A percentile compares a stretch with the other conserved stretches of the same genome.
Evolutionary conservation across 257 asterid genomes (phyloP).

Genomic region (Solanum acaule): DNA sequence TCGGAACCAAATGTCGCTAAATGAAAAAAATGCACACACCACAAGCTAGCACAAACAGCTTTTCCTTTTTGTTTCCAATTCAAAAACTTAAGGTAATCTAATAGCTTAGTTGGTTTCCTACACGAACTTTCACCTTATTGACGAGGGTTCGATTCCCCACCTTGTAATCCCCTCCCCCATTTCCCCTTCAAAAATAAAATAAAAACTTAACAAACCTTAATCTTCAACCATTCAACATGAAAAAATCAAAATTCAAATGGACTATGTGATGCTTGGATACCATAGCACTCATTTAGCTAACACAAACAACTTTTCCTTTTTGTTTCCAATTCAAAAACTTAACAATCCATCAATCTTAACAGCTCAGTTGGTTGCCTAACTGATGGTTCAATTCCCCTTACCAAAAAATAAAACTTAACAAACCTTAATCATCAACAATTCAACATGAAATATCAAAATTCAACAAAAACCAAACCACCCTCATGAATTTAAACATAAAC

Average conservation of each 20-base stretch:
- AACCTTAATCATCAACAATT: too few relatives aligned
- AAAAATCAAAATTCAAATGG: background rate
- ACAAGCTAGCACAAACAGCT: background rate
- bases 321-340: background rate
- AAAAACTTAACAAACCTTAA: background rate
- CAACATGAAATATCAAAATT: too few relatives aligned
- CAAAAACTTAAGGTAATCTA: background rate
- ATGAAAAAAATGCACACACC: background rate
- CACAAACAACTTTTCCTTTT: background rate
- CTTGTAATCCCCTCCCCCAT: background rate
- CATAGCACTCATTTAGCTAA: background rate
- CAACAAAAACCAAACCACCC: too few relatives aligned
- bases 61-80: background rate
- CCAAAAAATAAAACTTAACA: too few relatives aligned
- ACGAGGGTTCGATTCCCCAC: background rate
- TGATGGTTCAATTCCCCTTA: background rate
- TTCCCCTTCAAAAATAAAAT: background rate
- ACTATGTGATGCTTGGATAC: background rate
- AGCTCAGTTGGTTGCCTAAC: background rate
- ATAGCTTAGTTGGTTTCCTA: background rate
- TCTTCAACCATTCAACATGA: background rate
- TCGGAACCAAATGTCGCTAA: background rate
- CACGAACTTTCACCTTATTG: background rate
- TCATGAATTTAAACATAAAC: too few relatives aligned
- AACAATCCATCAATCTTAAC: background rate